phyloP scores from a whole-genome alignment of 2,329 filamentous ascomycete genomes.

The Phyllosticta citrichinensis region DNA sequence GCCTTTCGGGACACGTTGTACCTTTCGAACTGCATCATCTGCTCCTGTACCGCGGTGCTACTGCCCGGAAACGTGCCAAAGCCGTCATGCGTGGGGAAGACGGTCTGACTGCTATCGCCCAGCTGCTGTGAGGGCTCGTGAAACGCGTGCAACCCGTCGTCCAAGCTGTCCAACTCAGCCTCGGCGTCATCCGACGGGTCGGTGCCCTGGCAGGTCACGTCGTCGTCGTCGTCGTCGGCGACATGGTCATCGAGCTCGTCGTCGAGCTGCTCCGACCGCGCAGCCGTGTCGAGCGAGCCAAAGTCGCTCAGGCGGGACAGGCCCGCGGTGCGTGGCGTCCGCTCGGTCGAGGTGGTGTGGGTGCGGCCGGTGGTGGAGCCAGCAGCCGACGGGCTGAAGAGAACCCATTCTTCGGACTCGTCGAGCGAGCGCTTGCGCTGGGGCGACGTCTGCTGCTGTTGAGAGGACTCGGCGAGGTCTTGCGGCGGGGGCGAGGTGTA shows the following conservation, averaged over 20 bases:
- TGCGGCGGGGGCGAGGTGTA: constrained; percentile 20
- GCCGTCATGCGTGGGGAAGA: constrained; percentile 88
- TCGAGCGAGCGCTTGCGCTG: constrained; percentile 42
- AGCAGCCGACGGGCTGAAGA: constrained; percentile 60
- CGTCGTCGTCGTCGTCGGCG: constrained; percentile 34
- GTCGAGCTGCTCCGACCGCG: constrained; percentile 44
- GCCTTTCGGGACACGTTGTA: constrained; percentile 58
- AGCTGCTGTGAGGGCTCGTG: constrained; percentile 44
- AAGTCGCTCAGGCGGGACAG: constrained; percentile 70
- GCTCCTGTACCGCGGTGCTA: constrained; percentile 55
- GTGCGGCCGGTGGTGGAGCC: constrained; percentile 61
- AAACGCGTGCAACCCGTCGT: constrained; percentile 85
- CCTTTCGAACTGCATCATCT: constrained; percentile 80
- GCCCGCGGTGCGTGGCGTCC: constrained; percentile 54
- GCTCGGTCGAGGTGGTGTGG: constrained; percentile 54
- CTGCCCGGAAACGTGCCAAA: constrained; percentile 71
- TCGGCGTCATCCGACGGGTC: constrained; percentile 51
- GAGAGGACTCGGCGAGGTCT: constrained; percentile 8
- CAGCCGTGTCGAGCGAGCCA: constrained; percentile 63
- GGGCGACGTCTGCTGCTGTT: constrained; percentile 21
- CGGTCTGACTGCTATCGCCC: constrained; percentile 51
- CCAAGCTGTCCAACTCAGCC: constrained; percentile 80
- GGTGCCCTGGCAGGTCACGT: constrained; percentile 32
- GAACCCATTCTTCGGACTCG: constrained; percentile 87
- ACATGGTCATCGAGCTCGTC: constrained; percentile 41